phyloP scores from a whole-genome alignment of 495 filamentous ascomycete species.

The Penicilliopsis zonata region DNA sequence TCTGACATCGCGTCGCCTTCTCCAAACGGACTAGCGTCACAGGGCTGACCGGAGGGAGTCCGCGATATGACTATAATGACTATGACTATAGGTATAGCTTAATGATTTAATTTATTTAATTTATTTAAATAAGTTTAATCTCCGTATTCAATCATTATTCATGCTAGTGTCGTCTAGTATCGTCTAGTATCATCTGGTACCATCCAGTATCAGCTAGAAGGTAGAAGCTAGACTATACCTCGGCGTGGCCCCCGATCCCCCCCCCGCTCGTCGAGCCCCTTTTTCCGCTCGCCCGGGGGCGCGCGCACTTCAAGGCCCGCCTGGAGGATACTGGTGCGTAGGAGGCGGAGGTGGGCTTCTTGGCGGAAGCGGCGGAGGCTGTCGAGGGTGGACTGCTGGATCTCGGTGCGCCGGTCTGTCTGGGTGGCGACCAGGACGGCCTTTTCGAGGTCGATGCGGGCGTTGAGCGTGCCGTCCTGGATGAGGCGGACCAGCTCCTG shows the following conservation, averaged over 20 bases:
- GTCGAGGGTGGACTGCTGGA: constrained; percentile 55
- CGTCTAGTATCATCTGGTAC: no score
- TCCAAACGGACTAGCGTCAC: no score
- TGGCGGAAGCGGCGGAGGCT: constrained; percentile 59
- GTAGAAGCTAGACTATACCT: background rate
- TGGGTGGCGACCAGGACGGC: constrained; percentile 61
- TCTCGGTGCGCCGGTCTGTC: constrained; percentile 47
- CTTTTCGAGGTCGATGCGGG: constrained; percentile 75
- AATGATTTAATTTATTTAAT: no score
- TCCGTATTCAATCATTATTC: no score
- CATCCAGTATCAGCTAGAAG: no score
- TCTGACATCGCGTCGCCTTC: no score
- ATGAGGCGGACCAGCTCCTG: constrained; percentile 72
- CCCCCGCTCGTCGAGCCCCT: background rate
- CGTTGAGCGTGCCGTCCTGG: constrained; percentile 53
- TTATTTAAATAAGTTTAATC: no score
- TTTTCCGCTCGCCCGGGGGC: constrained; percentile 4
- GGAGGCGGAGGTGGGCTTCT: constrained; percentile 59
- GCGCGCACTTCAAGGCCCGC: constrained; percentile 63
- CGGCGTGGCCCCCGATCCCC: background rate
- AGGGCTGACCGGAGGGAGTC: no score
- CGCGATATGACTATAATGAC: no score
- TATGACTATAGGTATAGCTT: no score
- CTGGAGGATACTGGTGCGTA: constrained; percentile 59
- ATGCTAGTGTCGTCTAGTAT: no score